phyloP scores from a whole-genome alignment of 345 rosid genomes.

The Brassica cretica region DNA sequence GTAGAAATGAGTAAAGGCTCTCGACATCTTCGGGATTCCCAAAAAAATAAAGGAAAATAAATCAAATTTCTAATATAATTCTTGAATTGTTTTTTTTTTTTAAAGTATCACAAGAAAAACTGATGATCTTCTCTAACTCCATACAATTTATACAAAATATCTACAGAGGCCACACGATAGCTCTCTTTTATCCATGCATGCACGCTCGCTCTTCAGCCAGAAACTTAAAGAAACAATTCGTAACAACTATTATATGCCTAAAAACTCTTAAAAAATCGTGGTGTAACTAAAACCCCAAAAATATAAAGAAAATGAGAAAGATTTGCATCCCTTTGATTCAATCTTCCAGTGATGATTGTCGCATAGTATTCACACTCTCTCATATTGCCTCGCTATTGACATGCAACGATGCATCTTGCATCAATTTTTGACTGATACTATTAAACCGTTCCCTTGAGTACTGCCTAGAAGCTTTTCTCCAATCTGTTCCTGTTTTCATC shows the following conservation, averaged over 20 bases:
- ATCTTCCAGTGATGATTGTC: constrained; percentile 13
- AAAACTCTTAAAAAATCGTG: constrained; percentile 6
- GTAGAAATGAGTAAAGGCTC: background rate
- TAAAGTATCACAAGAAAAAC: constrained; percentile 14
- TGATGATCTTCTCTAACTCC: constrained; percentile 6
- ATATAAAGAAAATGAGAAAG: constrained; percentile 19
- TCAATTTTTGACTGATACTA: constrained; percentile 73
- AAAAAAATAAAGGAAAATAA: background rate
- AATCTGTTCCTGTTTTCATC: constrained; percentile 98
- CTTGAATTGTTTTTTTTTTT: too few species aligned
- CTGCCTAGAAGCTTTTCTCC: constrained; percentile 98
- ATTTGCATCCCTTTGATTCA: constrained; percentile 20
- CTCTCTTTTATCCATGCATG: constrained; percentile 1
- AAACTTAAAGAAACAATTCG: constrained; percentile 12
- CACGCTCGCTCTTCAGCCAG: constrained; percentile 19
- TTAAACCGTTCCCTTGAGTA: constrained; percentile 92
- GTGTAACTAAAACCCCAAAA: background rate
- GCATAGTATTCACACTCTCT: constrained; percentile 5
- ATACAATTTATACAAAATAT: constrained; percentile 26
- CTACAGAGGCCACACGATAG: constrained; percentile 21
- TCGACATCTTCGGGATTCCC: background rate
- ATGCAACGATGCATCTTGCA: constrained; percentile 80
- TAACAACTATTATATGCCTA: constrained; percentile 18
- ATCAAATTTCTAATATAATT: background rate
- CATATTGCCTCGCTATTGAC: constrained; percentile 38